Conservation (phyloP, 1,284 basidiomycete genomes). For the Boletus semigastroideus region DNA sequence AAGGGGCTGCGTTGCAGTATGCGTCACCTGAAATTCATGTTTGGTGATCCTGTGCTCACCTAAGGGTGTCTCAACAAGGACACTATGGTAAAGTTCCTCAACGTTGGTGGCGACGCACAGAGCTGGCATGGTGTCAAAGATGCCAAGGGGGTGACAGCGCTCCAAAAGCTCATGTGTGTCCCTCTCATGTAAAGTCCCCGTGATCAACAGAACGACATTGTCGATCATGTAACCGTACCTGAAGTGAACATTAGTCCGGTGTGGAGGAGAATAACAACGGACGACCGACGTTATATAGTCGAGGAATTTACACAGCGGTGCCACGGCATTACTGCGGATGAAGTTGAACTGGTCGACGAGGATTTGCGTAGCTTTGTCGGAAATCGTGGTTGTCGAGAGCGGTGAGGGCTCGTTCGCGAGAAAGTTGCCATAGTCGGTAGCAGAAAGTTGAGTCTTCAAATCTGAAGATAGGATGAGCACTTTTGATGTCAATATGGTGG, state of each 20-base stretch:
- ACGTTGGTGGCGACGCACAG: constrained; percentile 99
- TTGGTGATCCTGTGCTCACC: constrained; percentile 52
- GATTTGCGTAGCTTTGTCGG: constrained; percentile 92
- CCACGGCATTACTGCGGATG: constrained; percentile 86
- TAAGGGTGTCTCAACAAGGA: constrained; percentile 95
- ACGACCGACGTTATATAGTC: constrained; percentile 91
- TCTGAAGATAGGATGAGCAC: constrained; percentile 47
- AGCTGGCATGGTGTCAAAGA: constrained; percentile 98
- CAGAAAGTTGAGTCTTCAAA: constrained; percentile 88
- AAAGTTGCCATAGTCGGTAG: constrained; percentile 99
- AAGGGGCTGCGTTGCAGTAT: constrained; percentile 68
- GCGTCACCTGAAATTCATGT: constrained; percentile 3
- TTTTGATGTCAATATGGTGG: constrained; percentile 35
- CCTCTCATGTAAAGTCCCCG: constrained; percentile 95
- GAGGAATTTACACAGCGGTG: constrained; percentile 89
- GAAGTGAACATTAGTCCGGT: constrained; percentile 3
- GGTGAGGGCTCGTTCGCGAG: constrained; percentile 97
- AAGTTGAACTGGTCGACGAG: constrained; percentile 98
- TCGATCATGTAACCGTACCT: constrained; percentile 99
- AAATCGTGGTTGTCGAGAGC: constrained; percentile 91
- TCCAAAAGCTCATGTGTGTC: constrained; percentile 97
- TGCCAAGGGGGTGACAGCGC: constrained; percentile 94
- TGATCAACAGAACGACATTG: constrained; percentile 97
- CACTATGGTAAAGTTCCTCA: constrained; percentile 97
- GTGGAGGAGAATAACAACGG: constrained; percentile 5